A percentile compares a stretch with the other conserved stretches of the same genome.
phyloP scores from a whole-genome alignment of 495 filamentous ascomycete species.

The Penicillium herquei region DNA sequence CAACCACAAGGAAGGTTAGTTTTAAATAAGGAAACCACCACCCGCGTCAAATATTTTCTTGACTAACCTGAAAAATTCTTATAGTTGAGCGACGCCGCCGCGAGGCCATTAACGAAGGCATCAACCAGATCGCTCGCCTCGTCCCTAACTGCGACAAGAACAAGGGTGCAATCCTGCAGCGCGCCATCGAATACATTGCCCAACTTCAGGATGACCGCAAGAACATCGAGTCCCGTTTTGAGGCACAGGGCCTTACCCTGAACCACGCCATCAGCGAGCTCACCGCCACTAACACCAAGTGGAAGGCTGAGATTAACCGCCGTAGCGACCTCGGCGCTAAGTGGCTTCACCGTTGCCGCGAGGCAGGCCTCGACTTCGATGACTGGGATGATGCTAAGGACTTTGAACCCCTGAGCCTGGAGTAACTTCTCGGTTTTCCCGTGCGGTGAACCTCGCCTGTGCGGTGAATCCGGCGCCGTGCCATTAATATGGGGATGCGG shows the following conservation, averaged over 20 bases:
- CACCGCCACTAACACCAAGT: conserved; percentile 80
- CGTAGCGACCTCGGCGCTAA: conserved; percentile 49
- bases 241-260: conserved; percentile 89
- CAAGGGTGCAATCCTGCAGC: conserved; percentile 93
- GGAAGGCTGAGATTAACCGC: conserved; percentile 74
- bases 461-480: too few relatives aligned
- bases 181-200: conserved; percentile 89
- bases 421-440: conserved; percentile 18
- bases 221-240: conserved; percentile 94
- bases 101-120: conserved; percentile 98
- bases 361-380: conserved; percentile 63
- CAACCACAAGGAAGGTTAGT: conserved; percentile 96
- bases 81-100: conserved; percentile 93
- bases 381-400: conserved; percentile 48
- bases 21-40: too few relatives aligned
- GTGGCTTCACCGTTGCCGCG: conserved; percentile 81
- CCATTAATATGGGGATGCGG: too few relatives aligned
- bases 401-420: conserved; percentile 36
- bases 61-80: conserved; percentile 8
- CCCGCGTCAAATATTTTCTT: conserved; percentile 1
- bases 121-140: conserved; percentile 96
- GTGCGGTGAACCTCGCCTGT: too few relatives aligned
- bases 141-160: conserved; percentile 99
- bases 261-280: conserved; percentile 93
- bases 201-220: conserved; percentile 93